These are phyloP conservation scores for Pseudocohnilembus persalinus DNA, from an alignment of 169 alveolate genomes.

Conservation along the genomic window DNA sequence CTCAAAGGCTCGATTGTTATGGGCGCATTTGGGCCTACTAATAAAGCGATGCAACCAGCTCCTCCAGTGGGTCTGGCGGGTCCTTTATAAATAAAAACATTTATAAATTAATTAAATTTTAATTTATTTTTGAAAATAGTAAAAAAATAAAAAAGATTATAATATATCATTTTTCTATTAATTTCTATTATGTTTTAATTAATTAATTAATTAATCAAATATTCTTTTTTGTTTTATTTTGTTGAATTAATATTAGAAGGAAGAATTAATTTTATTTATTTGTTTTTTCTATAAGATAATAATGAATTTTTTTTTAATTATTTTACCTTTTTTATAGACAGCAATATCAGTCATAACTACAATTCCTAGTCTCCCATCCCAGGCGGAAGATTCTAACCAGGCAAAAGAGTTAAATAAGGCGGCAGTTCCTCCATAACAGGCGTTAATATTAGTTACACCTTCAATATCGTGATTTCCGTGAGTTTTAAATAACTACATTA, in stretches of 20 bases:
- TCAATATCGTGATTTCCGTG: conserved; percentile 75
- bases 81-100: no score
- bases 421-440: conserved; percentile 89
- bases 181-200: no score
- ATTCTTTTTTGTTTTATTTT: no score
- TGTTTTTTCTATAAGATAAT: no score
- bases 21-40: conserved; percentile 77
- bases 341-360: conserved; percentile 85
- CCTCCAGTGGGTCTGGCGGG: conserved; percentile 90
- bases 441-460: conserved; percentile 86
- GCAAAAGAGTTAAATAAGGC: conserved; percentile 84
- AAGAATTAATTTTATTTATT: no score
- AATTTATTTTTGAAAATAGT: no score
- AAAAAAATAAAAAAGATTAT: no score
- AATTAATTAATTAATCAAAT: no score
- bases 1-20: conserved; percentile 62
- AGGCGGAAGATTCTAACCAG: conserved; percentile 79
- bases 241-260: no score
- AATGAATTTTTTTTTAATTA: no score
- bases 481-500: conserved; percentile 76
- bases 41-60: conserved; percentile 79
- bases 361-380: conserved; percentile 83
- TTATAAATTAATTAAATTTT: no score
- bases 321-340: conserved; percentile 74
- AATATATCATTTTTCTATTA: no score